These are phyloP conservation scores for Abrus pulchellus DNA, from an alignment of 306 rosid species.

Conservation along the genomic window DNA sequence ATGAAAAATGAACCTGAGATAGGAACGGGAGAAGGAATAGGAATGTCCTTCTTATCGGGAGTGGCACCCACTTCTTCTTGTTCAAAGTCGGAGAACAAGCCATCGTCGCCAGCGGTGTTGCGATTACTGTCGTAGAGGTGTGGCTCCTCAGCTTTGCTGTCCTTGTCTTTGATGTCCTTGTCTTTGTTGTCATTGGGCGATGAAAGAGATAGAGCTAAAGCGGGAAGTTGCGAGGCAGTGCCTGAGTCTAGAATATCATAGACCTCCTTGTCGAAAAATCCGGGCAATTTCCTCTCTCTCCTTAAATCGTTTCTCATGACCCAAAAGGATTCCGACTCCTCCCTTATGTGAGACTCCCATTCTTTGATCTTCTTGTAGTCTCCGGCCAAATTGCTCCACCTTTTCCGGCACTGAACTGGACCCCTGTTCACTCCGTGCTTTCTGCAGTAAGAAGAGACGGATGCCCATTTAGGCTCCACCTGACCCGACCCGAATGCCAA, in stretches of 20 bases:
- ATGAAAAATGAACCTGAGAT: constrained; percentile 59
- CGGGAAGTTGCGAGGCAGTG: constrained; percentile 44
- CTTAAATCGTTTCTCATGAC: constrained; percentile 82
- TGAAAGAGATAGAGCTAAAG: constrained; percentile 41
- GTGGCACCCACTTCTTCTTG: constrained; percentile 65
- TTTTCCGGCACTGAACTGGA: constrained; percentile 88
- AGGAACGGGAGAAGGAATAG: constrained; percentile 67
- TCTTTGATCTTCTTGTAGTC: constrained; percentile 86
- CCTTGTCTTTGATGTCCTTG: constrained; percentile 16
- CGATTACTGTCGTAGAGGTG: constrained; percentile 62
- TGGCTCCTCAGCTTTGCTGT: constrained; percentile 37
- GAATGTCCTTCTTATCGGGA: constrained; percentile 59
- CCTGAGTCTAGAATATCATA: constrained; percentile 78
- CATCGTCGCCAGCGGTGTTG: constrained; percentile 66
- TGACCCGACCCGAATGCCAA: constrained; percentile 70
- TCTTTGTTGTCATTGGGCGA: background rate
- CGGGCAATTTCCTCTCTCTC: constrained; percentile 79
- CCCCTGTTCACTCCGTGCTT: constrained; percentile 84
- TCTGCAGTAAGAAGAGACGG: constrained; percentile 77
- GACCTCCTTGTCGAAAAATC: constrained; percentile 87
- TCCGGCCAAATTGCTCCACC: constrained; percentile 91
- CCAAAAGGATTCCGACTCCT: constrained; percentile 86
- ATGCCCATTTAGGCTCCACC: constrained; percentile 84
- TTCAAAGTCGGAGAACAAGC: constrained; percentile 78
- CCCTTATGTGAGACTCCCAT: constrained; percentile 75